These are phyloP conservation scores for Alnus rubra DNA, from an alignment of 306 rosid species.

Conservation along the genomic window DNA sequence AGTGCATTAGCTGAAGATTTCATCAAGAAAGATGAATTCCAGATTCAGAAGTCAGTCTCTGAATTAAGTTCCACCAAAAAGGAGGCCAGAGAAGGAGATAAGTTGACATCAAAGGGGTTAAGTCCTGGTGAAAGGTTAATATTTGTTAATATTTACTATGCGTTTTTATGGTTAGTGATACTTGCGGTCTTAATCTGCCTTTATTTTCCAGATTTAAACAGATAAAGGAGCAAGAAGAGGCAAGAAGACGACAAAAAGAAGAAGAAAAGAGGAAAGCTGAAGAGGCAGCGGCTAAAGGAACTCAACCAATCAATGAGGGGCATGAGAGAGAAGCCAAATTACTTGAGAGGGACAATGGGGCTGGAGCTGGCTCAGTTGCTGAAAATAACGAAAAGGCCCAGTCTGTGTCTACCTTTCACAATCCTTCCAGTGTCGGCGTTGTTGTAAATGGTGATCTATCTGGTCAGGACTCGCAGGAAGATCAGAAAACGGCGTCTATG, in stretches of 20 bases:
- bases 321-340: slow-evolving; percentile 33
- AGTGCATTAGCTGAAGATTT: slow-evolving; percentile 43
- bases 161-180: slow-evolving; percentile 5
- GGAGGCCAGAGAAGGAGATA: slow-evolving; percentile 49
- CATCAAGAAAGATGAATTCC: slow-evolving; percentile 43
- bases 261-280: slow-evolving; percentile 69
- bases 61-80: slow-evolving; percentile 37
- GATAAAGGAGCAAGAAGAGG: slow-evolving; percentile 91
- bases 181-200: slow-evolving; percentile 24
- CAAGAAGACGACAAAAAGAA: slow-evolving; percentile 62
- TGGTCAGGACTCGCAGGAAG: slow-evolving; percentile 41
- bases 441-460: slow-evolving; percentile 59
- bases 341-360: slow-evolving; percentile 39
- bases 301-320: slow-evolving; percentile 35
- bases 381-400: slow-evolving; percentile 37
- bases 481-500: slow-evolving; percentile 36
- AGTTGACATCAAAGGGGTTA: slow-evolving; percentile 49
- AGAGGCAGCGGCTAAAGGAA: slow-evolving; percentile 53
- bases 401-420: slow-evolving; percentile 31
- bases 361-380: slow-evolving; percentile 33
- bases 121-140: slow-evolving; percentile 82
- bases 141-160: slow-evolving; percentile 8
- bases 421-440: slow-evolving; percentile 48
- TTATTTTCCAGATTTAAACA: slow-evolving; percentile 65
- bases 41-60: slow-evolving; percentile 49